Evolutionary conservation across 805 yeast species (phyloP), one percentile per base, ranked within the genome.

Genomic region (Hanseniaspora thailandica): DNA sequence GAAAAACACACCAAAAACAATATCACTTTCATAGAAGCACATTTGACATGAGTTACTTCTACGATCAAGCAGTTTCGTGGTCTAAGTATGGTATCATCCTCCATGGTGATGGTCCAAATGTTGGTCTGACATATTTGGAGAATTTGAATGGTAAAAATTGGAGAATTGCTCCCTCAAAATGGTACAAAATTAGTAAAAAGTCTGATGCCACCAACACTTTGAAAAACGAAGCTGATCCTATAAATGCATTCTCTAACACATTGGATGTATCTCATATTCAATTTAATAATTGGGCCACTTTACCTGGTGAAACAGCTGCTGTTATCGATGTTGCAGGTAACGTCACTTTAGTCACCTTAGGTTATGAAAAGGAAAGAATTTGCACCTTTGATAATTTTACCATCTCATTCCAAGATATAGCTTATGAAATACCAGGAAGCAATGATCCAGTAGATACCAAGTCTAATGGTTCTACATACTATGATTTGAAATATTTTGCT

Each of bases 11-110:
- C 23, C 26, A 6, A 26, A 43, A 26, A 9, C 30, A 15, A 23
- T 12, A 39, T 28, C 12, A 13, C n/a, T n/a, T 10, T 17, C 15
- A 31, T 13, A 13, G n/a, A 31, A 31, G n/a, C 5, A 31, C 15
- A 9, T 31, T 13, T 12, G n/a, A 13, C 4, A 47, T 47, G 51
- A 36, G 45, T 8, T 47, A 19, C 6, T 28, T 39, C 15, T 47
- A 47, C 22, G 51, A 47, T 22, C 45, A 38, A n/a, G 13, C 51
- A 10, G 51, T 23, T 20, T 47, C 51, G 10, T 87, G 96, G 96
- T 84, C 94, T 10, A 77, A 80, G 58, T 84, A 81, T 58, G 96
- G 96, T 13, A 78, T 86, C 59, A 76, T 89, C 31, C 95, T 95
- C 1, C 86, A 82, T 59, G 69, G 79, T 6, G 73, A 76, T 53